Percentiles rank a stretch among this genome's conserved stretches.
Evolutionary conservation across 2,329 filamentous ascomycete genomes (phyloP).

Genomic region (Paracoccidioides brasiliensis): DNA sequence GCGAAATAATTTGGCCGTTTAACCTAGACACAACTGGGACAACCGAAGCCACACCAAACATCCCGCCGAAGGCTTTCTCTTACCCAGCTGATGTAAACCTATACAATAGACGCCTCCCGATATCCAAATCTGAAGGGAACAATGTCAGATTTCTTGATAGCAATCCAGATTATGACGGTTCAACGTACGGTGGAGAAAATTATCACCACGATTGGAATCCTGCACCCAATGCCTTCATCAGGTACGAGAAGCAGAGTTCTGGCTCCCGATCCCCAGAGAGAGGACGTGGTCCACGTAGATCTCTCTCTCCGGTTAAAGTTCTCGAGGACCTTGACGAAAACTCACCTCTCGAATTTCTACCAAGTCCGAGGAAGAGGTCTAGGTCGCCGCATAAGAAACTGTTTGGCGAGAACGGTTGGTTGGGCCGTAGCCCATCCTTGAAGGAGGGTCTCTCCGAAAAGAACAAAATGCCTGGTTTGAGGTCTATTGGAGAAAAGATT

Average conservation of each 20-base stretch:
- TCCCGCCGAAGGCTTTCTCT: slow-evolving; percentile 13
- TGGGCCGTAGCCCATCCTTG: slow-evolving; percentile 24
- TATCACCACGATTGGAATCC: slow-evolving; percentile 4
- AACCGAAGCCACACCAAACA: slow-evolving; percentile 3
- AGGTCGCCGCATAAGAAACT: slow-evolving; percentile 29
- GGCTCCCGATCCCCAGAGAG: slow-evolving; percentile 5
- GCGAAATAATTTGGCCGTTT: slow-evolving; percentile 15
- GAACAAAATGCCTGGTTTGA: slow-evolving; percentile 21
- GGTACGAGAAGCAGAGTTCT: slow-evolving; percentile 3
- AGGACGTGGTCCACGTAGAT: slow-evolving; percentile 5
- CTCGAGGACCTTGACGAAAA: slow-evolving; percentile 17
- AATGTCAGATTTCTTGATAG: slow-evolving; percentile 10
- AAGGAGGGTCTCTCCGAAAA: slow-evolving; percentile 17
- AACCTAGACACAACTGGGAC: slow-evolving; percentile 5
- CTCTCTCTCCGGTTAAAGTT: slow-evolving; percentile 14
- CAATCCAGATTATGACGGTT: not conserved
- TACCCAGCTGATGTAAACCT: slow-evolving; percentile 9
- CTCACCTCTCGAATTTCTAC: slow-evolving; percentile 9
- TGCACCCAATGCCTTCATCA: not conserved
- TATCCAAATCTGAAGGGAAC: slow-evolving; percentile 13
- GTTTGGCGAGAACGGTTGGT: slow-evolving; percentile 31
- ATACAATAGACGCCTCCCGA: slow-evolving; percentile 10
- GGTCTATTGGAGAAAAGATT: slow-evolving; percentile 25
- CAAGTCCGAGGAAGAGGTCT: slow-evolving; percentile 12
- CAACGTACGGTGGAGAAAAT: slow-evolving; percentile 2